Conservation (phyloP, 345 rosid species). For the Dovyalis caffra region DNA sequence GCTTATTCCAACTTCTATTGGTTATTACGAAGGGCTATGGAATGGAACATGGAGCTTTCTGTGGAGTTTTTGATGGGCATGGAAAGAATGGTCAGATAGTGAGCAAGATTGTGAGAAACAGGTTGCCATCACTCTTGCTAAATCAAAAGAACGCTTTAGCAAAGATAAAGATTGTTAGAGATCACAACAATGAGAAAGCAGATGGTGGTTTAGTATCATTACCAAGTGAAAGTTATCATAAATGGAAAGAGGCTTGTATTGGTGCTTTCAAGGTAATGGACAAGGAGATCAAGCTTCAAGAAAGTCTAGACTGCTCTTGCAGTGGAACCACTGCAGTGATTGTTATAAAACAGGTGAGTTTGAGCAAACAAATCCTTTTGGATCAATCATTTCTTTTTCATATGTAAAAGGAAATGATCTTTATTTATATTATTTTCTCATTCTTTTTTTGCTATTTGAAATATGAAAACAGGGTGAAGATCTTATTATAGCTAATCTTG, state of each 20-base stretch:
- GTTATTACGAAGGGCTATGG: constrained; percentile 53
- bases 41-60: constrained; percentile 48
- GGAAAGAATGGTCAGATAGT: constrained; percentile 71
- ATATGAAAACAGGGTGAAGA: constrained; percentile 50
- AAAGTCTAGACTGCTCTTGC: constrained; percentile 54
- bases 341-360: constrained; percentile 55
- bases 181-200: not conserved
- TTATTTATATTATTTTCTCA: not conserved
- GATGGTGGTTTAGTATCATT: not conserved
- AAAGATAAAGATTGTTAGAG: not conserved
- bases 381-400: not conserved
- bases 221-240: constrained; percentile 19
- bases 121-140: constrained; percentile 55
- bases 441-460: not conserved
- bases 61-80: constrained; percentile 90
- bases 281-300: constrained; percentile 61
- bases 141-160: constrained; percentile 44
- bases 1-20: not conserved
- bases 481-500: constrained; percentile 78
- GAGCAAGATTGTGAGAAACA: constrained; percentile 65
- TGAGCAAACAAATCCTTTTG: not conserved
- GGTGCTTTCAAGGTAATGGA: constrained; percentile 65
- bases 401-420: not conserved
- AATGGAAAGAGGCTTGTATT: constrained; percentile 47
- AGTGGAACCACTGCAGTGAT: constrained; percentile 86